A percentile compares a stretch with the other conserved stretches of the same genome.
Conservation (phyloP, 306 rosid species). For the Trifolium fragiferum region DNA sequence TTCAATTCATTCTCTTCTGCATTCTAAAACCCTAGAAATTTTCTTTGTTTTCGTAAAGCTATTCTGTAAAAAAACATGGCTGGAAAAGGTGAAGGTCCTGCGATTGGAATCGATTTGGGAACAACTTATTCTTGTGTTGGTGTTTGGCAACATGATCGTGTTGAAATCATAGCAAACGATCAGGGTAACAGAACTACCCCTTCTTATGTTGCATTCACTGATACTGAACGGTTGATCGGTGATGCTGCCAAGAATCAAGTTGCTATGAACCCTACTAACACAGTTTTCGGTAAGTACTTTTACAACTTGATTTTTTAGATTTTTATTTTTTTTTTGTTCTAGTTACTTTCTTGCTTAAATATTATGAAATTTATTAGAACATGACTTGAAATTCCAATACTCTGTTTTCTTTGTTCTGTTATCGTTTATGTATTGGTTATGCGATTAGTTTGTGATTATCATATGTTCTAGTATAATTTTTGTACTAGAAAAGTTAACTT, state of each 20-base stretch:
- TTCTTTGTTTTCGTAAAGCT: not conserved
- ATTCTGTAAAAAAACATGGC: conserved; percentile 42
- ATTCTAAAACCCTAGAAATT: not conserved
- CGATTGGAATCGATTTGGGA: conserved; percentile 63
- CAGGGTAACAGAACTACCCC: conserved; percentile 67
- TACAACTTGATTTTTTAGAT: not conserved
- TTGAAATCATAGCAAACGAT: conserved; percentile 64
- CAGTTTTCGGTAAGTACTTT: conserved; percentile 54
- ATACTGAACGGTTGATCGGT: conserved; percentile 56
- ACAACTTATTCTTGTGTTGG: conserved; percentile 60
- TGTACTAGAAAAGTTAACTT: too few relatives aligned
- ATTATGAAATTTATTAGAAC: not conserved
- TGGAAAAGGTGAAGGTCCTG: conserved; percentile 61
- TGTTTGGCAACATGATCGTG: conserved; percentile 65
- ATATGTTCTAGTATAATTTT: too few relatives aligned
- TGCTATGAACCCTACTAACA: conserved; percentile 63
- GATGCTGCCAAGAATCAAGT: conserved; percentile 64
- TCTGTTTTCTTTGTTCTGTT: not conserved
- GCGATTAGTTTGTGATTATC: too few relatives aligned
- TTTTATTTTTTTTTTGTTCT: not conserved
- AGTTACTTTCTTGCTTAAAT: not conserved
- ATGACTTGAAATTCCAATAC: not conserved
- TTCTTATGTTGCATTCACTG: conserved; percentile 63
- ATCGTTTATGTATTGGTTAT: not conserved
- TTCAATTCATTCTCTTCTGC: not conserved